These are phyloP conservation scores for Moesziomyces parantarcticus DNA, from an alignment of 1,284 basidiomycete genomes.

Conservation along the genomic window DNA sequence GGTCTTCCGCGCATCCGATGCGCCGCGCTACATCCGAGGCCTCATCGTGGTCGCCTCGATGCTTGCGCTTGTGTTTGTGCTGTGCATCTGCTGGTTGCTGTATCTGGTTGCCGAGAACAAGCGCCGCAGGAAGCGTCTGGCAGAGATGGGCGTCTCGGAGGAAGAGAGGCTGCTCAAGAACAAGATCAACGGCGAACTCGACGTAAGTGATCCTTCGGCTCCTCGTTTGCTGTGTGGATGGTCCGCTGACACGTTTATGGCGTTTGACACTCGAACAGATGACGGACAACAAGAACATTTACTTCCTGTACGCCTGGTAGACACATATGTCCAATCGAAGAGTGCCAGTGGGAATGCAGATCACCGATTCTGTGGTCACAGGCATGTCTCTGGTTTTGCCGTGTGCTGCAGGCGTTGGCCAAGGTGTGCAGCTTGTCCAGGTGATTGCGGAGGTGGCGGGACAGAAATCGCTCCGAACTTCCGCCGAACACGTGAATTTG, in stretches of 20 bases:
- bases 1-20: slow-evolving; percentile 62
- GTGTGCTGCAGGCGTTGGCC: background rate
- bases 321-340: background rate
- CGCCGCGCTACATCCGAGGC: slow-evolving; percentile 63
- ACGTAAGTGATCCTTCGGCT: slow-evolving; percentile 9
- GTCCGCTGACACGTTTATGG: background rate
- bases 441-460: background rate
- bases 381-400: background rate
- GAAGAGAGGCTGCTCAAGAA: slow-evolving; percentile 31
- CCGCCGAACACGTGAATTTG: background rate
- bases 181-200: slow-evolving; percentile 42
- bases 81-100: slow-evolving; percentile 18
- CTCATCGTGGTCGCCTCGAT: slow-evolving; percentile 53
- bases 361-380: no score
- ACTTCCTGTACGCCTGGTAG: slow-evolving; percentile 33
- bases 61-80: slow-evolving; percentile 23
- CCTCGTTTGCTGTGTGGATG: background rate
- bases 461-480: background rate
- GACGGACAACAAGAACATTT: slow-evolving; percentile 40
- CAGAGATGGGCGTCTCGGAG: slow-evolving; percentile 25
- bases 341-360: no score
- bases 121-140: slow-evolving; percentile 20
- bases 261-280: slow-evolving; percentile 9
- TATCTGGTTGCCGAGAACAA: slow-evolving; percentile 26
- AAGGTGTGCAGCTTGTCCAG: no score